Percentiles rank a stretch among this genome's conserved stretches.
These are phyloP conservation scores for Rubroboletus pulcherrimus DNA, from an alignment of 768 basidiomycete genomes.

Conservation along the genomic window DNA sequence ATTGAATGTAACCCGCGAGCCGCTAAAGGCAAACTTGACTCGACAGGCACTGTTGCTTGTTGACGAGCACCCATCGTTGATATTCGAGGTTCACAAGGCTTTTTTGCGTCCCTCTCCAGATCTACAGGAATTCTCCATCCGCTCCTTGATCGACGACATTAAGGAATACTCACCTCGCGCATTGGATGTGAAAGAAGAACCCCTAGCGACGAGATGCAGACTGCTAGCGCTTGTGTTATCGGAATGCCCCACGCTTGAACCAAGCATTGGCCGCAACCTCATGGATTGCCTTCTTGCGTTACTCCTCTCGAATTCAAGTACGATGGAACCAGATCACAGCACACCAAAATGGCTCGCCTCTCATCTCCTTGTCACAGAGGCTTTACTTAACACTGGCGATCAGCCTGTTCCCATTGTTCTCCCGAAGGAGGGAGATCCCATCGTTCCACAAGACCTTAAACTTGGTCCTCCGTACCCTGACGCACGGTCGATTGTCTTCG, in stretches of 20 bases:
- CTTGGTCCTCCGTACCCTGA: slow-evolving; percentile 61
- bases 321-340: slow-evolving; percentile 47
- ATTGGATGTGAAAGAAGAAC: slow-evolving; percentile 69
- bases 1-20: slow-evolving; percentile 62
- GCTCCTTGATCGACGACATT: slow-evolving; percentile 74
- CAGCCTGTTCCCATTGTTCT: slow-evolving; percentile 62
- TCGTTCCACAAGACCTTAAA: slow-evolving; percentile 46
- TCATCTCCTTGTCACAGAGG: slow-evolving; percentile 81
- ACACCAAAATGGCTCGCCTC: slow-evolving; percentile 87
- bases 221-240: slow-evolving; percentile 80
- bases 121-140: slow-evolving; percentile 63
- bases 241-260: slow-evolving; percentile 63
- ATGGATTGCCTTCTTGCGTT: slow-evolving; percentile 69
- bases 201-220: slow-evolving; percentile 77
- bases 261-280: slow-evolving; percentile 51
- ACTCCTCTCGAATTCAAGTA: slow-evolving; percentile 53
- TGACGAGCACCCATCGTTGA: slow-evolving; percentile 81
- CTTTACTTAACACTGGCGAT: slow-evolving; percentile 71
- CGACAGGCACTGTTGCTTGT: slow-evolving; percentile 72
- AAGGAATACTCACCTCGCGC: slow-evolving; percentile 61
- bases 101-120: slow-evolving; percentile 64
- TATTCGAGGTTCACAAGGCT: slow-evolving; percentile 83
- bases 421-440: slow-evolving; percentile 68
- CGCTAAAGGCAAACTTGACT: slow-evolving; percentile 61
- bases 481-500: slow-evolving; percentile 65